Evolutionary conservation across 2,329 filamentous ascomycete species (phyloP).

Genomic region (Atkinsonella hypoxylon): DNA sequence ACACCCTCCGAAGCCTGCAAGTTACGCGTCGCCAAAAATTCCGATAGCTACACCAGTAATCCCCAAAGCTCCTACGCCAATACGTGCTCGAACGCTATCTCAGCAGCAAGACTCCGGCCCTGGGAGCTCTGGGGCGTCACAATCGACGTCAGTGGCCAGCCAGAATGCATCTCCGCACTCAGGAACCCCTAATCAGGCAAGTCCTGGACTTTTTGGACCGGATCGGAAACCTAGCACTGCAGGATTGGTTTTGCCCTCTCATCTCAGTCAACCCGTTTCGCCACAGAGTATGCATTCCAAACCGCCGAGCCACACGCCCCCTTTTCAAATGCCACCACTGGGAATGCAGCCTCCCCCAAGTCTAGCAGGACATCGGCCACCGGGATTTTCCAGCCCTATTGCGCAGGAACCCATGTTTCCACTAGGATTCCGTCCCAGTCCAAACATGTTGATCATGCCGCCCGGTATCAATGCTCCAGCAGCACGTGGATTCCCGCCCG

Average conservation of each 20-base stretch:
- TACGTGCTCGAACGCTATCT: slow-evolving; percentile 62
- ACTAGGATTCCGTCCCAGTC: slow-evolving; percentile 33
- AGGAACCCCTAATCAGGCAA: slow-evolving; percentile 51
- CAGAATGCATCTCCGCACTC: slow-evolving; percentile 49
- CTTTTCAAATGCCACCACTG: slow-evolving; percentile 45
- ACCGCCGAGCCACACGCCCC: slow-evolving; percentile 29
- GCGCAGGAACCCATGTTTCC: slow-evolving; percentile 39
- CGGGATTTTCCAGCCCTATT: slow-evolving; percentile 45
- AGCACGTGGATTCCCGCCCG: slow-evolving; percentile 31
- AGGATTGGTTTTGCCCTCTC: slow-evolving; percentile 16
- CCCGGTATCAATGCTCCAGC: slow-evolving; percentile 36
- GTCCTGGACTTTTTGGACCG: slow-evolving; percentile 50
- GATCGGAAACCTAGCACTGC: slow-evolving; percentile 50
- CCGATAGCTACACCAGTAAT: slow-evolving; percentile 68
- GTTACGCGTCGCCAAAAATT: slow-evolving; percentile 67
- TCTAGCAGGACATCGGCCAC: slow-evolving; percentile 24
- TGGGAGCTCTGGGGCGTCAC: slow-evolving; percentile 57
- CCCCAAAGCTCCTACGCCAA: slow-evolving; percentile 72
- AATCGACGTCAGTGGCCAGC: slow-evolving; percentile 42
- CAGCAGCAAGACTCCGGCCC: slow-evolving; percentile 68
- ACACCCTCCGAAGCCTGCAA: slow-evolving; percentile 44
- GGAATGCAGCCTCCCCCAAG: slow-evolving; percentile 37
- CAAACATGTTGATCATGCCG: slow-evolving; percentile 36
- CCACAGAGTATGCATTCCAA: slow-evolving; percentile 33
- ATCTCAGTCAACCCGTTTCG: slow-evolving; percentile 37